Percentiles rank a stretch among this genome's conserved stretches.
These are phyloP conservation scores for Diatrype stigma DNA, from an alignment of 2,329 filamentous ascomycete genomes.

Conservation along the genomic window DNA sequence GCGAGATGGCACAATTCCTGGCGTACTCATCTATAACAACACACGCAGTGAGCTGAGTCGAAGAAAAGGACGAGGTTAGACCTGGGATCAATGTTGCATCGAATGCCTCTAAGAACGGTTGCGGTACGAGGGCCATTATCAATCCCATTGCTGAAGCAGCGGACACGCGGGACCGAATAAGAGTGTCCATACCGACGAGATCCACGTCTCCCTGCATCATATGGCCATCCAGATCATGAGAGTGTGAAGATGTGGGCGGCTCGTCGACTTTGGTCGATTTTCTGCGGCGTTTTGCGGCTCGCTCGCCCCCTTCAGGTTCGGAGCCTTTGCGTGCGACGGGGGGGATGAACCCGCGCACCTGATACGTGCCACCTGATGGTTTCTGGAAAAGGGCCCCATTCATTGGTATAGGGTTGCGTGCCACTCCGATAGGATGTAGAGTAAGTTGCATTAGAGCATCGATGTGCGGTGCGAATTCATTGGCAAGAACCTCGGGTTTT, in stretches of 20 bases:
- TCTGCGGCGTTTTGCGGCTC: conserved; percentile 70
- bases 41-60: conserved; percentile 78
- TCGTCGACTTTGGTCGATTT: conserved; percentile 83
- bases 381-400: conserved; percentile 85
- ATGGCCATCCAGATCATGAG: conserved; percentile 94
- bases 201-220: conserved; percentile 98
- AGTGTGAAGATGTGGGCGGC: conserved; percentile 54
- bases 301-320: conserved; percentile 52
- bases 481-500: conserved; percentile 60
- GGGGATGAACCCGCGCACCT: conserved; percentile 42
- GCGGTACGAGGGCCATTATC: conserved; percentile 74
- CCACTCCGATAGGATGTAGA: conserved; percentile 87
- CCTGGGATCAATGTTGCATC: conserved; percentile 61
- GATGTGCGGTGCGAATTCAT: conserved; percentile 71
- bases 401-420: conserved; percentile 88
- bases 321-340: conserved; percentile 45
- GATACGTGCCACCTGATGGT: conserved; percentile 83
- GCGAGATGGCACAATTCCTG: conserved; percentile 45
- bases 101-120: conserved; percentile 57
- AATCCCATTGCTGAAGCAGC: conserved; percentile 83
- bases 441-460: conserved; percentile 80
- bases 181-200: conserved; percentile 80
- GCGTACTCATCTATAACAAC: conserved; percentile 89
- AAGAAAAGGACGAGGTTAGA: conserved; percentile 71
- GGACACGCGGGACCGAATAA: conserved; percentile 85